Evolutionary conservation across 345 rosid genomes (phyloP).

Genomic region (Lepidium didymum): DNA sequence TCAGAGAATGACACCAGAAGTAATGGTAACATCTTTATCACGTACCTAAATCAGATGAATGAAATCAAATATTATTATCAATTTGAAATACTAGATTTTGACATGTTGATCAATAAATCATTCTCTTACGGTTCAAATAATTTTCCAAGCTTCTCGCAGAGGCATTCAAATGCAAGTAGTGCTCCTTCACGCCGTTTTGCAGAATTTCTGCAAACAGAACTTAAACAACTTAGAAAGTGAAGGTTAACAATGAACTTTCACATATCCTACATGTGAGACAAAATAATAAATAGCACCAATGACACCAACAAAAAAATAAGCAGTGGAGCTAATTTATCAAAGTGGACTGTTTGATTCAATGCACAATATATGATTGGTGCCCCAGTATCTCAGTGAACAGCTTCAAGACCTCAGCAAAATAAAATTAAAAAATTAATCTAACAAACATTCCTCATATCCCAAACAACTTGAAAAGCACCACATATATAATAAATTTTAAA

Average conservation of each 20-base stretch:
- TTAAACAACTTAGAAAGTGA: constrained; percentile 1
- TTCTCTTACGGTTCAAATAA: constrained; percentile 89
- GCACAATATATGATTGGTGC: background rate
- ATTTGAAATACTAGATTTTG: background rate
- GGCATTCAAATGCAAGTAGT: constrained; percentile 89
- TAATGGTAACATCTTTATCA: constrained; percentile 86
- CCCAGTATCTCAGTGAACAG: background rate
- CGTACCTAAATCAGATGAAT: constrained; percentile 53
- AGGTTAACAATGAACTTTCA: background rate
- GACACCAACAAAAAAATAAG: background rate
- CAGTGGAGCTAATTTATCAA: background rate
- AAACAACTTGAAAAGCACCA: background rate
- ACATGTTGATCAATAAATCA: background rate
- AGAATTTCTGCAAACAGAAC: constrained; percentile 48
- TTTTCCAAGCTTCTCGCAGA: constrained; percentile 89
- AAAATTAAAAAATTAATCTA: background rate
- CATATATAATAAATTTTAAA: background rate
- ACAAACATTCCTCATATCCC: background rate
- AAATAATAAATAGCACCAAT: background rate
- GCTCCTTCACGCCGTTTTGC: constrained; percentile 97
- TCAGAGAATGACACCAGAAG: constrained; percentile 95
- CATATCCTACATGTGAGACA: background rate
- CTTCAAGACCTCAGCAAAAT: background rate
- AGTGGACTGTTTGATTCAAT: background rate
- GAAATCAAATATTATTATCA: background rate